Evolutionary conservation across 768 basidiomycete genomes (phyloP), one percentile per base, ranked within the genome.

Genomic region (Lactarius indigo): DNA sequence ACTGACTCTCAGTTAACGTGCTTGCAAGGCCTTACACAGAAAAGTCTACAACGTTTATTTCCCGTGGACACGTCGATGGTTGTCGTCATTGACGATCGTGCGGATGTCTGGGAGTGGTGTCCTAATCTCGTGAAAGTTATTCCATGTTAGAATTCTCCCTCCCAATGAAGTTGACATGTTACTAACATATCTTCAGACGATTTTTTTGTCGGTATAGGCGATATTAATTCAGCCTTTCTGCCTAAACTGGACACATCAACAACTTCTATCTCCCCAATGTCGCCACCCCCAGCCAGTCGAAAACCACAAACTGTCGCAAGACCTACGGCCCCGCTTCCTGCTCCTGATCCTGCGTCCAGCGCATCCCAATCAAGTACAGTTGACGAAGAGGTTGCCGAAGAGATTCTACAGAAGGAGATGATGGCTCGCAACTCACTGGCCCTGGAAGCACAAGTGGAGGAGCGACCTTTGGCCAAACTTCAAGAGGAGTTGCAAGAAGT

Each of bases 1-100:
- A 13, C 23, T 15, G 23, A 42, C 20, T 23, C 30, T 28, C 33
- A 15, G 13, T 42, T 70, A 54, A 70, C 28, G 26, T 64, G 37
- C 63, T 54, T 59, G 35, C 57, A 56, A 39, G 31, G 35, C 26
- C 52, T 62, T 70, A 96, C 92, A 20, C 89, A 92, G 76, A 99
- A 99, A 78, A 93, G 88, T 74, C 77, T 99, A 28, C 88, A 94
- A 74, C 83, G 97, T 33, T 78, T 99, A 57, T 99, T 99, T 74
- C 97, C 97, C 7, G 94, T 92, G 64, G 96, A 98, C 77, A 94
- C 92, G 44, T 94, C 93, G 30, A 99, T 97, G 96, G 96, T 98
- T 1, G 96, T 98, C 71, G 92, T 99, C 72, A 98, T 99, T 65
- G 97, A 99, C 77, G 97, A 99, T 78, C 88, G 97, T 30, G 91